Conservation (phyloP, 2,329 filamentous ascomycete species). For the Diplocarpon rosae region DNA sequence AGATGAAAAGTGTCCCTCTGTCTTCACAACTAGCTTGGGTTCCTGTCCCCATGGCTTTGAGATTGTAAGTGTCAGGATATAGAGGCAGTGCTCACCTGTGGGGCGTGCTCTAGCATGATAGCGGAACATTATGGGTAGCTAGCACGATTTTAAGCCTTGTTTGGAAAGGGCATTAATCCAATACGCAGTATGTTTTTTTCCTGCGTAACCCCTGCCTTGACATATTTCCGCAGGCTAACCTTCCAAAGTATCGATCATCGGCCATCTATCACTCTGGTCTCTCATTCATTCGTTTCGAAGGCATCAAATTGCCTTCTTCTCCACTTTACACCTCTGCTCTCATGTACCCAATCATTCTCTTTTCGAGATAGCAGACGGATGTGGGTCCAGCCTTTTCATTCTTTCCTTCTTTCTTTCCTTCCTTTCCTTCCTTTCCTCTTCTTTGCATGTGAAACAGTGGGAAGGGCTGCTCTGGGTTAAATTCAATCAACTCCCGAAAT, state of each 20-base stretch:
- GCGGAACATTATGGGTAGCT: constrained; percentile 20
- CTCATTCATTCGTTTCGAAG: constrained; percentile 11
- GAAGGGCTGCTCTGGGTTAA: too few species aligned
- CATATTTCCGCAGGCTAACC: constrained; percentile 15
- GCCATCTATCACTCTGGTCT: constrained; percentile 10
- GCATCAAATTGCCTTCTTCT: background rate
- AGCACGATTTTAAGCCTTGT: constrained; percentile 16
- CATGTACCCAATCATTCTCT: constrained; percentile 7
- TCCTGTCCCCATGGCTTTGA: constrained; percentile 18
- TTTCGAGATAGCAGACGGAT: constrained; percentile 26
- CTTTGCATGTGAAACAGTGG: constrained; percentile 1
- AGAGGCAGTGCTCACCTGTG: constrained; percentile 15
- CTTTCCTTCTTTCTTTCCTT: constrained; percentile 11
- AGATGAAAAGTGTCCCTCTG: constrained; percentile 4
- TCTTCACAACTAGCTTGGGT: constrained; percentile 24
- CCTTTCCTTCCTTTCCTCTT: constrained; percentile 7
- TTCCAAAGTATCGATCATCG: constrained; percentile 14
- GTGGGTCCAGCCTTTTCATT: constrained; percentile 20
- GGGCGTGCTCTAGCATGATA: constrained; percentile 12
- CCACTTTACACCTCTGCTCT: constrained; percentile 2
- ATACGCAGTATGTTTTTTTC: constrained; percentile 7
- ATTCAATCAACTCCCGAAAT: too few species aligned
- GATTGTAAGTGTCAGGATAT: constrained; percentile 16
- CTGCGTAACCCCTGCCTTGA: constrained; percentile 14
- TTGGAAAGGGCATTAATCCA: constrained; percentile 4